Base-by-base conservation (phyloP, 2,329 filamentous ascomycete species). In the Fusarium udum region DNA sequence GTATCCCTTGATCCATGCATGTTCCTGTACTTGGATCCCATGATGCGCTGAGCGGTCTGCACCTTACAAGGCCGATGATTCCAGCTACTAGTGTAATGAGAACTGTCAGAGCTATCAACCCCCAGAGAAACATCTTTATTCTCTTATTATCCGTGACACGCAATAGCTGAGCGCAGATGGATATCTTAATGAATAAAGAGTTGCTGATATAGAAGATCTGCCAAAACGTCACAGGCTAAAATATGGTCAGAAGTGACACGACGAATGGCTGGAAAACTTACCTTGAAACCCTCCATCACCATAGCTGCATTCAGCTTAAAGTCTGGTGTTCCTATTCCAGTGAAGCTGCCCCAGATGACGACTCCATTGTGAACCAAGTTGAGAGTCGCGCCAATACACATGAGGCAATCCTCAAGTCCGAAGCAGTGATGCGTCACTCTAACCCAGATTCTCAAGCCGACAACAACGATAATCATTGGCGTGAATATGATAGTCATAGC, bases 361-460 rank as follows among this genome's bases (percentile, higher is more conserved):
- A 71, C 43, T 9, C 31, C 53, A 32, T 70, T 69, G 9, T 69
- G 67, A 2, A 52, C 53, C 67, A 69, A 34, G 28, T 60, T 70
- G 34, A 70, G 28, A 20, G 68, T 48, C n/a, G 51, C 58, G 8
- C 64, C 67, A 16, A 70, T 32, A 3, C 43, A 60, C 65, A 70
- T 64, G 3, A 70, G 60, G 49, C 67, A 69, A 32, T 70, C 67
- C 3, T 70, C 60, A 14, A 45, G 40, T 7, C 60, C 67, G 6
- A 70, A 64, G 7, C 26, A 42, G 11, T 46, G 32, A 14, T 36
- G 37, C 8, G 39, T 26, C 7, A 61, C 9, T 4, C 67, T 59
- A 3, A 64, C 34, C 42, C 39, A 64, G 4, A 57, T 34, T 22
- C 67, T 57, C 13, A 70, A 45, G 1, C 64, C 18, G 24, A 68